phyloP scores from a whole-genome alignment of 1,139 yeast species.

The Blastobotrys illinoisensis region DNA sequence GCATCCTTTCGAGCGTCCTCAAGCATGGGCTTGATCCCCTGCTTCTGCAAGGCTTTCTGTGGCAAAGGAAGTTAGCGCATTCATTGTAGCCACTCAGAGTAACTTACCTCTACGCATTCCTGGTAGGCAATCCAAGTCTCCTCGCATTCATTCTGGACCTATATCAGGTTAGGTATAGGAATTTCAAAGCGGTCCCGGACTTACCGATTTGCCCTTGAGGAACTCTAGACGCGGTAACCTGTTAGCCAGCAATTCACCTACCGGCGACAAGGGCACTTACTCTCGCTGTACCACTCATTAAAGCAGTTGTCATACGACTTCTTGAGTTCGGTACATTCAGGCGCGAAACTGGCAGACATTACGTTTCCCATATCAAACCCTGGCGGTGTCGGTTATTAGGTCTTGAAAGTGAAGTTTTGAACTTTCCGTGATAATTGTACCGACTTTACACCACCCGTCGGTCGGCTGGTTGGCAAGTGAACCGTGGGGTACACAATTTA shows the following conservation, averaged over 20 bases:
- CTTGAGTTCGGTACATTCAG: conserved; percentile 88
- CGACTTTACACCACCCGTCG: background rate
- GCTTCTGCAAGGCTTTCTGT: conserved; percentile 56
- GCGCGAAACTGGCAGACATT: conserved; percentile 93
- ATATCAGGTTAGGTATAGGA: conserved; percentile 1
- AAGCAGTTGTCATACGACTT: conserved; percentile 86
- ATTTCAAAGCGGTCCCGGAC: conserved; percentile 10
- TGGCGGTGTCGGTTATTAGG: background rate
- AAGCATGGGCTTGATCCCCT: conserved; percentile 75
- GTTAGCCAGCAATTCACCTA: conserved; percentile 5
- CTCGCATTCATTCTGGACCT: conserved; percentile 66
- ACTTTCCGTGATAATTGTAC: background rate
- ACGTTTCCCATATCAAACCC: conserved; percentile 31
- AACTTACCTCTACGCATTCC: conserved; percentile 65
- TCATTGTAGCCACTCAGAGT: background rate
- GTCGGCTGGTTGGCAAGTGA: no score
- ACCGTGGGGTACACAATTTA: background rate
- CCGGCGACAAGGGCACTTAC: conserved; percentile 29
- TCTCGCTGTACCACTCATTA: conserved; percentile 93
- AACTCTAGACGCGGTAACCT: conserved; percentile 39
- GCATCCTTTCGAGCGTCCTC: conserved; percentile 91
- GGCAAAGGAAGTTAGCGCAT: background rate
- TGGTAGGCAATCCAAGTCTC: conserved; percentile 85
- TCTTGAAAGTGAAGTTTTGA: background rate
- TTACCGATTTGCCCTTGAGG: conserved; percentile 54